A percentile compares a stretch with the other conserved stretches of the same genome.
These are phyloP conservation scores for Nectriaceae sp. DNA, from an alignment of 2,329 filamentous ascomycete genomes.

Conservation along the genomic window DNA sequence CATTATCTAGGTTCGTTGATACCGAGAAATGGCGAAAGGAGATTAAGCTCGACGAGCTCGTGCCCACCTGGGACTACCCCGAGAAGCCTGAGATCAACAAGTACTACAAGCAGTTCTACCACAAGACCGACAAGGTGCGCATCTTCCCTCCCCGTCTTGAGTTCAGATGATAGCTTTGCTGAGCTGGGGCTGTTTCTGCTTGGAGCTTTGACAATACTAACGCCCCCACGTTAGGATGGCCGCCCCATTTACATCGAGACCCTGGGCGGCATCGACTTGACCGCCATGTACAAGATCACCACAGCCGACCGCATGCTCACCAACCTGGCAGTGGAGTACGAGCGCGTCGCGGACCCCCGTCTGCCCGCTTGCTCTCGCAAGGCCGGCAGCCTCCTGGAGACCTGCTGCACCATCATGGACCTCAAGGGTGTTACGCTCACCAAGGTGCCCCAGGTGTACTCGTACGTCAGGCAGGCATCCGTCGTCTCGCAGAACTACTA, in stretches of 20 bases:
- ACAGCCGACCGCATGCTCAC: slow-evolving; percentile 90
- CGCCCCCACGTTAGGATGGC: slow-evolving; percentile 67
- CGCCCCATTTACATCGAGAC: slow-evolving; percentile 97
- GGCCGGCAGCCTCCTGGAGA: slow-evolving; percentile 86
- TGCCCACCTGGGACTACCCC: slow-evolving; percentile 80
- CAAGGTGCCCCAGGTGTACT: slow-evolving; percentile 82
- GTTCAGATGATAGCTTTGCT: too few relatives aligned
- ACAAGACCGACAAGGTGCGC: slow-evolving; percentile 84
- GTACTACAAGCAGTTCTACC: slow-evolving; percentile 98
- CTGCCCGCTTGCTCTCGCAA: slow-evolving; percentile 95
- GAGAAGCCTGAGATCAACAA: slow-evolving; percentile 83
- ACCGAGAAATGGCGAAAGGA: slow-evolving; percentile 90
- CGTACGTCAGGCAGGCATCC: slow-evolving; percentile 82
- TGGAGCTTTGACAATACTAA: neutral
- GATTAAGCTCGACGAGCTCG: slow-evolving; percentile 79
- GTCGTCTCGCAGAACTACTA: slow-evolving; percentile 98
- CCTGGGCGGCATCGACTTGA: slow-evolving; percentile 89
- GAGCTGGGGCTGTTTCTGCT: neutral
- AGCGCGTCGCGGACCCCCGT: slow-evolving; percentile 90
- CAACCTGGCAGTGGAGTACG: slow-evolving; percentile 97
- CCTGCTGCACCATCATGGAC: slow-evolving; percentile 98
- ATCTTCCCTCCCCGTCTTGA: neutral
- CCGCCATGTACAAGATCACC: slow-evolving; percentile 90
- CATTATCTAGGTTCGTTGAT: slow-evolving; percentile 74
- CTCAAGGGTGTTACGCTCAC: slow-evolving; percentile 88